Base-by-base conservation (phyloP, 2,329 filamentous ascomycete genomes). In the Salinomyces thailandicus region DNA sequence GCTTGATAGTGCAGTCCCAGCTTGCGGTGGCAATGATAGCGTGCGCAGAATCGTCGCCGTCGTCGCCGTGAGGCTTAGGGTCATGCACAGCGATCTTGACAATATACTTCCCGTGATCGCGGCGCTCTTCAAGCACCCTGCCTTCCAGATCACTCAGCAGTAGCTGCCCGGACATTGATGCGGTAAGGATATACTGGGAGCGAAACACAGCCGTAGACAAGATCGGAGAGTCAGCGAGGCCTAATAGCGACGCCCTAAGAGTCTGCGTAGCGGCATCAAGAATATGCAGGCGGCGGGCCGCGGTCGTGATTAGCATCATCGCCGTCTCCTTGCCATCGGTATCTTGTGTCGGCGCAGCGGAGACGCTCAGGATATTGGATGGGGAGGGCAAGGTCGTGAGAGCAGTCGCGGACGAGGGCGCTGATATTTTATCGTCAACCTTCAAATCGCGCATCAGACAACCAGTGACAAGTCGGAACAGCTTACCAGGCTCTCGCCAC, bases 111-210 rank as follows among this genome's bases (percentile, higher is more conserved):
- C 57, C 51, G 46, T 79, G 74, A 43, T 78, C 73, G 38, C 64
- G 68, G 31, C 73, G 62, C 39, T 61, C 61, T 18, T 68, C 65
- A 12, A 73, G 39, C 1, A 67, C 46, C 16, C 55, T 48, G 12
- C 62, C 59, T 17, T 46, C 44, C 11, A 59, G 55, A 41, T 67
- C 54, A 42, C 68, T 69, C 2, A 77, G 54, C 18, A 67, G 50
- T 4, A 77, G 47, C 36, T 70, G 67, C 4, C 75, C 75, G 7
- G 73, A 76, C 74, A 78, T 78, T 30, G 67, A 72, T 13, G 68
- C 66, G 34, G 68, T 61, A n/a, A 77, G 51, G 11, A 74, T 45
- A 45, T 66, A 65, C 3, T 60, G 59, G n/a, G 60, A 45, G 5
- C 57, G 47, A 5, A 74, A 43, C 5, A 62, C 57, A 18, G 59